Conservation (phyloP, 306 rosid species). For the Trichosanthes truncata region DNA sequence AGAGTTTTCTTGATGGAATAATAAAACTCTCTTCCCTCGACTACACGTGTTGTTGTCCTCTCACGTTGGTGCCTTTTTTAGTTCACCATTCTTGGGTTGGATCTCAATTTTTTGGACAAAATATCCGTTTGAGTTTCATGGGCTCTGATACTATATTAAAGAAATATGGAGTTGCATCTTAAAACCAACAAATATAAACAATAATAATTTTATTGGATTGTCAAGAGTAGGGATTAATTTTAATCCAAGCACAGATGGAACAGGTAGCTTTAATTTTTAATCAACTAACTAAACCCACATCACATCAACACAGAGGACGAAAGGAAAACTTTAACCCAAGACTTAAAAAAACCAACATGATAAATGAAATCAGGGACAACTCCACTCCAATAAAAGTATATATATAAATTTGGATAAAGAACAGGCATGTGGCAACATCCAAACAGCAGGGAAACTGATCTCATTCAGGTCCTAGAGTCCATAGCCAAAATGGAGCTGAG, state of each 20-base stretch:
- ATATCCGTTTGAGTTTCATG: no score
- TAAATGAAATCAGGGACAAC: neutral
- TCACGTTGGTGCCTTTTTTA: no score
- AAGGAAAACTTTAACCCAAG: neutral
- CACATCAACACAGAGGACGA: neutral
- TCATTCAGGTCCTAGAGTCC: constrained; percentile 27
- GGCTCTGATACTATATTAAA: no score
- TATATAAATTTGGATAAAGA: neutral
- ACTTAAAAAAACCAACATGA: neutral
- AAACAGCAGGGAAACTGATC: neutral
- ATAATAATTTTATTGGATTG: neutral
- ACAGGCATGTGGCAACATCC: neutral
- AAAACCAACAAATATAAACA: neutral
- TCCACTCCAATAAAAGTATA: neutral
- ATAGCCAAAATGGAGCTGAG: constrained; percentile 58
- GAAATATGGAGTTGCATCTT: no score
- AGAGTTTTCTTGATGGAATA: no score
- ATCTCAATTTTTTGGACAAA: no score
- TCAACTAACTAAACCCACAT: neutral
- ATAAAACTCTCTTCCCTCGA: no score
- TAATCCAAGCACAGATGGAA: neutral
- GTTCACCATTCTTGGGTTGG: no score
- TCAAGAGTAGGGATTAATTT: neutral
- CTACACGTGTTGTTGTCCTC: no score
- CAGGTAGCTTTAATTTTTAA: neutral